Conservation (phyloP, 805 yeast genomes). For the Candida xiaguanensis region DNA sequence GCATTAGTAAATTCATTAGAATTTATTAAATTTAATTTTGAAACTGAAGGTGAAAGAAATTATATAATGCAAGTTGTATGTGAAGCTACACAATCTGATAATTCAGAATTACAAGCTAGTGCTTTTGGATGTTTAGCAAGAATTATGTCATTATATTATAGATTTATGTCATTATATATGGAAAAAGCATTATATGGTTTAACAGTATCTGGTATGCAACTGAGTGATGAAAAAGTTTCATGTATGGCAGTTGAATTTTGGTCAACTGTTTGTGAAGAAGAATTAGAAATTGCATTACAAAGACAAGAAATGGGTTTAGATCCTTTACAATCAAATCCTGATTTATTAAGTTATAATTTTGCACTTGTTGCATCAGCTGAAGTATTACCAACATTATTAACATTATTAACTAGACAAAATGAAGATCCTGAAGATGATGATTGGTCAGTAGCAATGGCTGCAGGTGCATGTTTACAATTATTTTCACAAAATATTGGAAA, state of each 20-base stretch:
- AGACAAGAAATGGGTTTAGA: constrained; percentile 58
- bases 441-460: constrained; percentile 98
- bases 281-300: constrained; percentile 72
- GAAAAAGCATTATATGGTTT: constrained; percentile 91
- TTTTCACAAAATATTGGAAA: constrained; percentile 90
- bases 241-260: constrained; percentile 99
- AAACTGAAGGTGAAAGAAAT: constrained; percentile 90
- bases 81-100: constrained; percentile 93
- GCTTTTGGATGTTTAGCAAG: constrained; percentile 94
- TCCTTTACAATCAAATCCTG: constrained; percentile 21
- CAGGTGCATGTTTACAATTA: constrained; percentile 93
- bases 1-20: constrained; percentile 89
- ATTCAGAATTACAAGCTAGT: constrained; percentile 80
- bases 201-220: constrained; percentile 89
- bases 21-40: constrained; percentile 85
- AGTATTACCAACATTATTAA: constrained; percentile 82
- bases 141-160: constrained; percentile 85
- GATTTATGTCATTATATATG: constrained; percentile 92
- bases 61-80: constrained; percentile 98
- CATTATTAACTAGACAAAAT: constrained; percentile 79
- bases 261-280: constrained; percentile 99
- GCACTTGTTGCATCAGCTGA: constrained; percentile 80
- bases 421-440: constrained; percentile 94
- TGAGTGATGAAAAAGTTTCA: constrained; percentile 77
- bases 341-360: constrained; percentile 65